Evolutionary conservation across 176 grass and related monocot species (phyloP).

Genomic region (Oryza punctata): DNA sequence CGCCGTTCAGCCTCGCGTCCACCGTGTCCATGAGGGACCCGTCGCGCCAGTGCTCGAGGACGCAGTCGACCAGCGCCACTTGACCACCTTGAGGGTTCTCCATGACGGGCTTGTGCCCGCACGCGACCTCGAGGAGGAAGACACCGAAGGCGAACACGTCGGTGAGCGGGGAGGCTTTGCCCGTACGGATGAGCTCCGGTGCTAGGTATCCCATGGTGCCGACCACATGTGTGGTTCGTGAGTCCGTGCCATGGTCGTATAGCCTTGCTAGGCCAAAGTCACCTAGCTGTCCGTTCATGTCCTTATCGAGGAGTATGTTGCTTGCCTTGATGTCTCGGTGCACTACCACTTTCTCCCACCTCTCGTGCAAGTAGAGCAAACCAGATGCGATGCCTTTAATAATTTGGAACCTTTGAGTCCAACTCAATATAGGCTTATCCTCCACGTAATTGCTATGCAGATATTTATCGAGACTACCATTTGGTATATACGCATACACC

Average conservation of each 20-base stretch:
- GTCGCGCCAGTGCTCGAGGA: conserved; percentile 13
- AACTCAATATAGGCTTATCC: background rate
- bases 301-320: too few relatives aligned
- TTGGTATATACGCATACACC: background rate
- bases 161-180: background rate
- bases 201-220: background rate
- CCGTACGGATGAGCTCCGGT: background rate
- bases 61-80: background rate
- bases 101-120: background rate
- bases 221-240: background rate
- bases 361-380: background rate
- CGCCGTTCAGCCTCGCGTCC: background rate
- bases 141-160: background rate
- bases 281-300: background rate
- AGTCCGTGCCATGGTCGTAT: background rate
- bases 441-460: background rate
- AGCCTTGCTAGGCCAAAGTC: background rate
- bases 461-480: background rate
- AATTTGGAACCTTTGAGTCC: background rate
- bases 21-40: background rate
- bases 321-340: too few relatives aligned
- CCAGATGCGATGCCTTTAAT: background rate
- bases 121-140: background rate
- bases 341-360: background rate
- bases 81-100: background rate